Evolutionary conservation across 495 filamentous ascomycete species (phyloP), one percentile per base, ranked within the genome.

Genomic region (Filosporella fistucella): DNA sequence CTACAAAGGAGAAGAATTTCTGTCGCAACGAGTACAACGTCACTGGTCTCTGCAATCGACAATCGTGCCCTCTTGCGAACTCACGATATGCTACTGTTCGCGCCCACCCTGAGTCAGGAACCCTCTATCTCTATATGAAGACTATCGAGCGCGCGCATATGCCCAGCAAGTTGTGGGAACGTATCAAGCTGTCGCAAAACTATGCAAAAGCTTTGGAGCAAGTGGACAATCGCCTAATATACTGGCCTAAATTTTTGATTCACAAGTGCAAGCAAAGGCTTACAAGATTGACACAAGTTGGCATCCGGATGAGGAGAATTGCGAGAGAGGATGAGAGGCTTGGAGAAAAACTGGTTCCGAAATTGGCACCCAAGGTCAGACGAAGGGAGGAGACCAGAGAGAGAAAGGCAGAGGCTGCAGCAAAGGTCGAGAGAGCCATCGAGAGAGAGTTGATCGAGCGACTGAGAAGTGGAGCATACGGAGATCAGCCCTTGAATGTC

Each of bases 211-310:
- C 93, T 0, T 77, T 97, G 17, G 75, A 82, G 47, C 90, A 95
- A 63, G 82, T 98, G 55, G 94, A 97, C 60, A 78, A 86, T 52
- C 77, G 85, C 9, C 76, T 98, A 39, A 85, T 89, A 57, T 96
- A 95, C 77, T 97, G 89, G 84, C 93, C 93, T 22, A 95, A 96
- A 61, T 95, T 95, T 65, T 69, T 96, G 51, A 68, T 89, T 40
- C 94, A 97, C 71, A 95, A 95, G 68, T 95, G 90, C 80, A 98
- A 98, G 71, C 93, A 98, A 70, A 85, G 93, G 50, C 77, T 98
- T 20, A 98, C 93, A 16, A 77, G 93, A 38, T 73, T 98, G 60
- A 94, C 89, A 32, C 94, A 97, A 70, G 94, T 98, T 8, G 81
- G 80, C 8, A 91, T 96, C 42, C 79, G 90, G 41, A 93, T 87